Base-by-base conservation (phyloP, 2,329 filamentous ascomycete genomes). In the Xylogone sp. region DNA sequence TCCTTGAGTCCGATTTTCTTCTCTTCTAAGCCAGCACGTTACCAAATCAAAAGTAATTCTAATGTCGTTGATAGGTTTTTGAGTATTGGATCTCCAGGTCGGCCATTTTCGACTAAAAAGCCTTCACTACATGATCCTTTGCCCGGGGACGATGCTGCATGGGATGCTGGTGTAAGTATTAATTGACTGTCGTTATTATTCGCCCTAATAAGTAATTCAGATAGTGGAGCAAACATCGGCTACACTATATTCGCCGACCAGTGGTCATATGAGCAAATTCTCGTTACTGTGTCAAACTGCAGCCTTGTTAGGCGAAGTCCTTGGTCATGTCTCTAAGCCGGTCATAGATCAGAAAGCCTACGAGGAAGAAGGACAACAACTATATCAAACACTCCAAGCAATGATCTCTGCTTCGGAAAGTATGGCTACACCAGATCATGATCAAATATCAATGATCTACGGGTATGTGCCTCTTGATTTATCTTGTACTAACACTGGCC, bases 391-490 rank as follows among this genome's bases (percentile, higher is more conserved):
- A 19, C 48, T 54, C 29, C 52, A 51, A n/a, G 47, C 52, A 42
- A 54, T 54, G 52, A 2, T 54, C 19, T 21, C 48, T 13, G 49
- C 44, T 51, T 54, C 48, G 9, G 21, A 48, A 44, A 45, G 44
- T 4, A n/a, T 54, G 34, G 44, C 45, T n/a, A 34, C 29, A 44
- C 52, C 52, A 54, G 52, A 51, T 27, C 18, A 54, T 51, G 49
- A 54, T 54, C 52, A 51, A 43, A 51, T 54, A 43, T 42, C 44
- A 18, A 45, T 54, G 42, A 27, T 49, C 29, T 54, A 54, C 21
- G 48, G 52, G 52, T 46, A 48, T 20, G 39, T 48, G 3, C 46
- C 21, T 1, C 21, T 8, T 7, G 21, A 44, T 22, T 21, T 39
- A 39, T 39, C n/a, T 16, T 31, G 27, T 31, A 31, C 27, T 8